Evolutionary conservation across 768 basidiomycete species (phyloP), one percentile per base, ranked within the genome.

Genomic region (Tricholoma sp.): DNA sequence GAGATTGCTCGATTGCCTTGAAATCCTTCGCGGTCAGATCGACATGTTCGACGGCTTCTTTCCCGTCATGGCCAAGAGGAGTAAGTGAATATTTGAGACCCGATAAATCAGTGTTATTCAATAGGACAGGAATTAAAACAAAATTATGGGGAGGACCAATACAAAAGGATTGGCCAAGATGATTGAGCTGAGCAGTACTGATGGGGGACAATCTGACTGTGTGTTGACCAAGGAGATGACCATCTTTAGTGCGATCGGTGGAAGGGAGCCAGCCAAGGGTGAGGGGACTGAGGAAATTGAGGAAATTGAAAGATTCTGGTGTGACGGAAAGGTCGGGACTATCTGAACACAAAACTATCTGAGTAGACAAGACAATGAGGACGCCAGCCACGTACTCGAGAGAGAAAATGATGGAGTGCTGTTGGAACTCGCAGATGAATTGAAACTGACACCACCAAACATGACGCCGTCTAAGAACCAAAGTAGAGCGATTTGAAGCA

Each of bases 181-280:
- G 92, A 63, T 96, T 95, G 44, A 98, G 76, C 18, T 88, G 86
- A 4, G 94, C 95, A 2, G 94, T 97, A 68, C 94, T 92, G 63
- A 92, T 93, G 9, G 94, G 94, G 0, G 93, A 91, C 81, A 95
- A 87, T 60, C 89, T 85, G 52, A 98, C 88, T 0, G 92, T 94
- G 66, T 95, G 92, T 68, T 94, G 88, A 33, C 95, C 95, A 32
- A 85, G 80, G 7, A 91, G 73, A 65, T 91, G 85, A 4, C 74
- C 67, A 59, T 89, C 86, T 39, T 73, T 76, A 1, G 70, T 65
- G 15, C 63, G 65, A 37, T 75, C 67, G 18, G 79, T 68, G 8
- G 74, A 62, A 3, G 79, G 69, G 11, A 87, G 57, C 10, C 84
- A 63, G 15, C 81, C 81, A 41, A 86, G 79, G 12, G 76, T 77